Base-by-base conservation (phyloP, 148 eudicot species). In the Amaranthus hypochondriacus region DNA sequence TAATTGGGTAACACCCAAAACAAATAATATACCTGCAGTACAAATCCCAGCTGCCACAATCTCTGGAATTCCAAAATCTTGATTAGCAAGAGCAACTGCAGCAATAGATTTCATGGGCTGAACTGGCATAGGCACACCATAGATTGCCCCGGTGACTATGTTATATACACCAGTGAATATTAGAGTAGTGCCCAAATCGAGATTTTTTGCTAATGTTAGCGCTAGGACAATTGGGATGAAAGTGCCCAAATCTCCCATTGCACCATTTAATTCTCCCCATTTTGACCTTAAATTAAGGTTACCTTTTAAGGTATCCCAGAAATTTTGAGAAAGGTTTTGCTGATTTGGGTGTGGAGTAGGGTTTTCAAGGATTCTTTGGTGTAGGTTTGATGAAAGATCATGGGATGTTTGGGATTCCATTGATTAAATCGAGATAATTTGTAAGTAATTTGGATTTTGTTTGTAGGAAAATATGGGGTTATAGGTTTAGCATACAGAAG, bases 91-190 rank as follows among this genome's bases (percentile, higher is more conserved):
- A 0, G 98, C 98, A 6, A 83, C 92, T 0, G 98, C 98, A 4
- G 98, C 91, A 2, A 93, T 93, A 1, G 91, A 86, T 64, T 93
- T 91, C 98, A 93, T 93, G n/a, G 98, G 98, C 62, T 93, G 98
- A 46, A 93, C 96, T 0, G 98, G 98, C 98, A 93, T 93, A 0
- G 98, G 97, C 43, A 93, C 84, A 2, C 98, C 97, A 63, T 88
- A 93, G 56, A 89, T 71, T 7, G 87, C 88, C 3, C 97, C 97
- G 1, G 98, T 93, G 5, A 86, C 76, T 18, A 86, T 62, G 74
- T 93, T 93, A 77, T 89, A 93, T 7, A 82, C 54, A 0, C 97
- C 98, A 4, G 95, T 93, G 85, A 93, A 93, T 12, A 93, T 83
- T 14, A 93, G 70, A 28, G 98, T 91, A 3, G 98, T 93, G 21